Evolutionary conservation across 805 yeast genomes (phyloP).

Genomic region (Priceomyces castillae): DNA sequence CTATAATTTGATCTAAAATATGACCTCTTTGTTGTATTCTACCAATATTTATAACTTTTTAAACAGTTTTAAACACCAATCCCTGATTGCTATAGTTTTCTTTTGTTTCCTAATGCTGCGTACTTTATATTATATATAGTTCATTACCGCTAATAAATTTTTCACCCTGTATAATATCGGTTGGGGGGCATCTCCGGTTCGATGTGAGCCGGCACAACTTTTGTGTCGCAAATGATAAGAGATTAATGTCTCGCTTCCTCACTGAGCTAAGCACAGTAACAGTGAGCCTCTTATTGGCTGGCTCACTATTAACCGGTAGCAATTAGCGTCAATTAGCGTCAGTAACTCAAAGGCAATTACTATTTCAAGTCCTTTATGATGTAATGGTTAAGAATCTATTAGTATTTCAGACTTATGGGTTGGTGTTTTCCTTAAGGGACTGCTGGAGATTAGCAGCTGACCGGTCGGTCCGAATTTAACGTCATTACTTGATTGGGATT

Average conservation of each 20-base stretch:
- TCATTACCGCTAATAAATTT: slow-evolving; percentile 1
- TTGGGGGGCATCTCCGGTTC: slow-evolving; percentile 18
- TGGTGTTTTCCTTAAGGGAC: too few relatives aligned
- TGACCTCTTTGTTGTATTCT: slow-evolving; percentile 2
- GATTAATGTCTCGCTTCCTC: neutral
- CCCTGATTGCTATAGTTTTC: neutral
- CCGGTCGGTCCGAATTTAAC: neutral
- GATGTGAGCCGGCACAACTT: slow-evolving; percentile 24
- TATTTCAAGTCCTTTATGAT: too few relatives aligned
- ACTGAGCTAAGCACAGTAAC: too few relatives aligned
- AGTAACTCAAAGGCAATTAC: too few relatives aligned
- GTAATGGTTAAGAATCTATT: too few relatives aligned
- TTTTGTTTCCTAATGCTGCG: neutral
- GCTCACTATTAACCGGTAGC: too few relatives aligned
- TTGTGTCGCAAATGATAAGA: slow-evolving; percentile 6
- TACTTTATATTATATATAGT: neutral
- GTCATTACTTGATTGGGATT: neutral
- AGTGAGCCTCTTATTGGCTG: too few relatives aligned
- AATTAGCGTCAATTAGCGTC: too few relatives aligned
- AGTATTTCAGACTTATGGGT: too few relatives aligned
- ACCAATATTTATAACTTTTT: neutral
- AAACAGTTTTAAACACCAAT: neutral
- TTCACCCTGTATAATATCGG: neutral
- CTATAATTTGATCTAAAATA: neutral
- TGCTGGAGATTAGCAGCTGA: neutral